These are phyloP conservation scores for Vitis hybrid DNA, from an alignment of 177 flowering plant species.

Conservation along the genomic window DNA sequence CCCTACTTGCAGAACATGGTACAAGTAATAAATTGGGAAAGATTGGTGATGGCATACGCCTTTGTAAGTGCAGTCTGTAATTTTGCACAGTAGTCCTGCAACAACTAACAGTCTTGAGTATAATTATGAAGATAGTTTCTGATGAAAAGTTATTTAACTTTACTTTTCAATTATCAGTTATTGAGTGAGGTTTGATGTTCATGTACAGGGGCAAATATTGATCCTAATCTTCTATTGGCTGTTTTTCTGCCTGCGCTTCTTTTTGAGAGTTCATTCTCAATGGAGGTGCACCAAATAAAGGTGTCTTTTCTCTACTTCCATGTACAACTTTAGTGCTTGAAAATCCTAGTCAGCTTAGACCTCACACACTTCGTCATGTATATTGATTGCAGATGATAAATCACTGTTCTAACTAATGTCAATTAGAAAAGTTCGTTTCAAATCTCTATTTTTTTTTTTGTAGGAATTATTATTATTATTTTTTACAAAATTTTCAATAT, in stretches of 20 bases:
- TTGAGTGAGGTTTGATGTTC: constrained; percentile 3
- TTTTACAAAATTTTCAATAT: too few relatives aligned
- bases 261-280: constrained; percentile 90
- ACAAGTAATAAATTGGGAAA: constrained; percentile 67
- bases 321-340: not conserved
- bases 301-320: constrained; percentile 29
- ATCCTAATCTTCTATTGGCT: constrained; percentile 86
- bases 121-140: not conserved
- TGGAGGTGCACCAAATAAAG: constrained; percentile 99
- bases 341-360: not conserved
- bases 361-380: too few relatives aligned
- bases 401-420: too few relatives aligned
- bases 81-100: not conserved
- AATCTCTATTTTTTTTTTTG: too few relatives aligned
- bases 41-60: constrained; percentile 83
- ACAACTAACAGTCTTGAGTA: not conserved
- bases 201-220: constrained; percentile 76
- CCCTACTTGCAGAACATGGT: constrained; percentile 67
- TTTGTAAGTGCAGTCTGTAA: constrained; percentile 57
- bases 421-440: too few relatives aligned
- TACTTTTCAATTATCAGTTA: too few relatives aligned
- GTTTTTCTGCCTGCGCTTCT: constrained; percentile 96
- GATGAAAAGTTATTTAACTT: not conserved
- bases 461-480: too few relatives aligned
- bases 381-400: too few relatives aligned